Evolutionary conservation across 1,284 basidiomycete species (phyloP), one percentile per base, ranked within the genome.

Genomic region (Neotropicomus parvogracilis): DNA sequence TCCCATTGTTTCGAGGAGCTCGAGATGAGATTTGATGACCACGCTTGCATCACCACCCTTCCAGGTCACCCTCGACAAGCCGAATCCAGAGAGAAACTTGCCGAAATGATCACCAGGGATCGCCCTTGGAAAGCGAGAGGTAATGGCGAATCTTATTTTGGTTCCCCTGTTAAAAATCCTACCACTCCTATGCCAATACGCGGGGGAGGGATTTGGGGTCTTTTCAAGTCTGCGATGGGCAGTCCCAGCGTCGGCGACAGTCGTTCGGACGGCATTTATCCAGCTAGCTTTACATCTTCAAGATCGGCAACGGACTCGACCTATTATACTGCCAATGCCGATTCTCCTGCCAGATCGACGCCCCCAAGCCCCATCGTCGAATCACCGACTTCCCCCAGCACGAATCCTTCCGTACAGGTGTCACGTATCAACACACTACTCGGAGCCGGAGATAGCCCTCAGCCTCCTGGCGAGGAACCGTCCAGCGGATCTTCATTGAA

Each of bases 31-130:
- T 64, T 67, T 7, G 59, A 64, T 29, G 64, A 28, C 20, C 43
- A 65, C 3, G 65, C 13, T 10, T 68, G 62, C 33, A 33, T 67
- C 26, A 63, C 58, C 17, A 16, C 52, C 3, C 38, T 63, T 37
- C 14, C 47, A 2, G 34, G 14, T 1, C 35, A 64, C 33, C 5
- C 3, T 41, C 57, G 20, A 16, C 26, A 4, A 35, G 33, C 14
- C 6, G 59, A 52, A 35, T 65, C 52, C 34, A 53, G 20, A 37
- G 5, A 35, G 32, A 52, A n/a, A 17, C 59, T 62, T 11, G 13
- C 39, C 12, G 33, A 49, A n/a, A 14, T 60, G 29, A 47, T 62
- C 29, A 37, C 50, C n/a, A 42, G 2, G 20, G n/a, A 35, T 19
- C 37, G 31, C 46, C 12, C 0, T 21, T 62, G 57, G 63, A 7